Percentiles rank a stretch among this genome's conserved stretches.
These are phyloP conservation scores for Lavandula angustifolia DNA, from an alignment of 257 asterid species.

Conservation along the genomic window DNA sequence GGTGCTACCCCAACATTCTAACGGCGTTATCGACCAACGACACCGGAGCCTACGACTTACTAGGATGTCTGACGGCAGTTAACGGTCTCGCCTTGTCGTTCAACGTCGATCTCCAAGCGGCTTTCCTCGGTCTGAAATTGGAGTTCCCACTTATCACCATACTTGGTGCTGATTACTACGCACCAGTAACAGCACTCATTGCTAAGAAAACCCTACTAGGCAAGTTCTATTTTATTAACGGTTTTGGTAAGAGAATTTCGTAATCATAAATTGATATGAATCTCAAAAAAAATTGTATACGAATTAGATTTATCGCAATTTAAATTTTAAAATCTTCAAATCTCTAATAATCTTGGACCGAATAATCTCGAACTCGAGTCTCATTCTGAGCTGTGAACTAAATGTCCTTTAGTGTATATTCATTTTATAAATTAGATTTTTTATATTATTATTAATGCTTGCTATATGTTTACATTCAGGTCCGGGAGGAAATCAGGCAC, in stretches of 20 bases:
- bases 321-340: too few relatives aligned
- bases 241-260: too few relatives aligned
- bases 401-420: too few relatives aligned
- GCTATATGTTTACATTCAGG: background rate
- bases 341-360: too few relatives aligned
- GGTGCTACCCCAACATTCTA: slow-evolving; percentile 33
- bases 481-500: background rate
- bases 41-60: slow-evolving; percentile 10
- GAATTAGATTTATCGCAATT: too few relatives aligned
- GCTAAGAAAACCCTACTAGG: background rate
- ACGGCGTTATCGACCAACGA: slow-evolving; percentile 23
- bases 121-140: background rate
- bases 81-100: background rate
- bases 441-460: too few relatives aligned
- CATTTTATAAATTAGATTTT: too few relatives aligned
- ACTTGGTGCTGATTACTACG: background rate
- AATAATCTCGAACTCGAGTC: too few relatives aligned
- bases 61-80: slow-evolving; percentile 31
- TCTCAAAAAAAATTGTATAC: too few relatives aligned
- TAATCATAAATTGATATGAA: too few relatives aligned
- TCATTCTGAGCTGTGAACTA: too few relatives aligned
- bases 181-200: background rate
- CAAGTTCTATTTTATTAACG: background rate
- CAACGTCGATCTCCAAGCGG: slow-evolving; percentile 2
- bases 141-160: slow-evolving; percentile 23